Conservation (phyloP, 306 rosid species). For the apple (Malus domestica) region ASM211411v1 NC_041799.1:25706501-25707000, state of each 20-base stretch:
- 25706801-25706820: background rate
- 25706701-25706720: background rate
- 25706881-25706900: background rate
- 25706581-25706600: background rate
- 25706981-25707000: background rate
- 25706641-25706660: background rate
- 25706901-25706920: background rate
- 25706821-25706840: background rate
- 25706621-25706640: background rate
- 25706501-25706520: background rate
- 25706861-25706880: background rate
- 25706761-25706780: background rate
- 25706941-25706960: background rate
- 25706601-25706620: background rate
- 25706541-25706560: background rate
- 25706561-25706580: background rate
- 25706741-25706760: background rate
- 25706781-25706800: background rate
- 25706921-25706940: background rate
- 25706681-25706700: background rate
- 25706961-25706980: slow-evolving; percentile 9
- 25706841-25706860: background rate
- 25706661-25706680: slow-evolving; percentile 1
- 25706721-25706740: too few species aligned
- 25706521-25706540: background rate